Base-by-base conservation (phyloP, 1,284 basidiomycete species). In the Agroathelia rolfsii region DNA sequence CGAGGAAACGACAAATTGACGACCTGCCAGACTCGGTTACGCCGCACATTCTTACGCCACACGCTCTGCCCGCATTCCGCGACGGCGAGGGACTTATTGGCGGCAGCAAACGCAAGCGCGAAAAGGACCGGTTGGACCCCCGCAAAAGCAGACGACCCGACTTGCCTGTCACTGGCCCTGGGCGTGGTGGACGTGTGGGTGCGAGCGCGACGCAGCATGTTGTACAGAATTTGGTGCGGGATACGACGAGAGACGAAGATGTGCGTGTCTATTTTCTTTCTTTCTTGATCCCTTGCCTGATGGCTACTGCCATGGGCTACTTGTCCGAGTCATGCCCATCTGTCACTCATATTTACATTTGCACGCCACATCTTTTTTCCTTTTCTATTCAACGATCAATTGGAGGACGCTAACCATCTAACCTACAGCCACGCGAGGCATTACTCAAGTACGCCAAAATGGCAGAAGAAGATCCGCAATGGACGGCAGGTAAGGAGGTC, bases 181-280 rank as follows among this genome's bases (percentile, higher is more conserved):
- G 95, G 32, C 74, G 72, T 47, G 94, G 93, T 17, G 95, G 95
- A 28, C 65, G 94, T 18, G 86, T 99, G 28, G 95, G 95, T 15
- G 85, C 89, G 22, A 90, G 86, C 58, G 94, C 90, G 4, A 96
- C 86, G 28, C 89, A 95, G 45, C 87, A 94, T 49, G 75, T 96
- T 41, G 90, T 98, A 26, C 89, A 95, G 59, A 84, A 86, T 47
- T 62, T 98, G 52, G 89, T 92, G 35, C 72, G 84, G 51, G 86
- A 92, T 52, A 85, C 78, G 41, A 85, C 83, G 26, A 63, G 87
- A 48, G 86, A 87, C 61, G 80, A 93, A 60, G 92, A 96, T 61
- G 90, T 94, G 63, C 71, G 90, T 86, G 38, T n/a, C 24, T 48
- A 37, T 40, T 24, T 43, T 24, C 33, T 35, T 41, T 24, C 30